Evolutionary conservation across 2,329 filamentous ascomycete species (phyloP), one percentile per base, ranked within the genome.

Genomic region (Paraconiothyrium brasiliense): DNA sequence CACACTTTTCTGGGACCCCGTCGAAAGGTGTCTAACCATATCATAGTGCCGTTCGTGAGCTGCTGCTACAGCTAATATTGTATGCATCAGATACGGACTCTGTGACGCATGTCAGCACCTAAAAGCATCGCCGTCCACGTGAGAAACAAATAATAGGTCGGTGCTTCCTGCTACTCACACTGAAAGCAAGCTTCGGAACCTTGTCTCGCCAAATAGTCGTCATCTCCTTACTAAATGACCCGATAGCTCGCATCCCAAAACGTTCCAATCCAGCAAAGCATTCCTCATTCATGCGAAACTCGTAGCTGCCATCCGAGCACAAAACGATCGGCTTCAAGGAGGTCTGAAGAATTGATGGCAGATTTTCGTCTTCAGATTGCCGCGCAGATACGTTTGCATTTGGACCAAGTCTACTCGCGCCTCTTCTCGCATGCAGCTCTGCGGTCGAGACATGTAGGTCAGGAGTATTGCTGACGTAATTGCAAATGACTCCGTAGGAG

Each of bases 21-120:
- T 27, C 1, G n/a, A 20, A 24, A n/a, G 10, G 8, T 27, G 43
- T 32, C 46, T 3, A 13, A 48, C 46, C 69, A 59, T n/a, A 78
- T 74, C 20, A 71, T 83, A 67, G 61, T 80, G 75, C 11, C 81
- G 77, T 60, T 86, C 84, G 63, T 87, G 85, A 57, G 84, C 79
- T 5, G 83, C 72, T 2, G 84, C 81, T 34, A 86, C 67, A n/a
- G 82, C 78, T 37, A 86, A 73, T 32, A 85, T 76, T 20, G 82
- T 72, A 67, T 87, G 85, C 71, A 85, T 79, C 8, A 87, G 73
- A 54, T 83, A 85, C 0, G 81, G 79, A 50, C 84, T 72, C 81
- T 82, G 16, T 30, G 24, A 14, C 1, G 5, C 22, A 16, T 27
- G 46, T 48, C 20, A 48, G 27, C 22, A 32, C 1, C 14, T 22